phyloP scores from a whole-genome alignment of 371 early-diverging fungal genomes.

The Capillidium heterosporum region DNA sequence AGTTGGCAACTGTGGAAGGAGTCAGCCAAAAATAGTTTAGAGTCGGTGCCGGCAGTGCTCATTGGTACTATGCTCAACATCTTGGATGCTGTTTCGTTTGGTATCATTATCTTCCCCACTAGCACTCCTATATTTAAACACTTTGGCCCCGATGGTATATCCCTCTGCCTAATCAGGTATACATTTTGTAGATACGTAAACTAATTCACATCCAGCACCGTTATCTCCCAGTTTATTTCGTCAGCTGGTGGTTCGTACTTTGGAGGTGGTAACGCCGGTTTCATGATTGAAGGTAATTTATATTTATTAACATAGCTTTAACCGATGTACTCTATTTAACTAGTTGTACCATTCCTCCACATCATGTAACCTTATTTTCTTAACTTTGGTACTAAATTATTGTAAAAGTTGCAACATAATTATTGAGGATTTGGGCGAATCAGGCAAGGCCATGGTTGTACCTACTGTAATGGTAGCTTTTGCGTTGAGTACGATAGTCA shows the following conservation, averaged over 20 bases:
- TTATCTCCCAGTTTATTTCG: constrained; percentile 67
- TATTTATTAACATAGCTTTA: neutral
- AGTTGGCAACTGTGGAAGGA: neutral
- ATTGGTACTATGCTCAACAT: constrained; percentile 78
- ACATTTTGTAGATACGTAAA: constrained; percentile 4
- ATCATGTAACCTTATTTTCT: constrained; percentile 38
- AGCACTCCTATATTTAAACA: constrained; percentile 48
- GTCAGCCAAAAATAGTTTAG: neutral
- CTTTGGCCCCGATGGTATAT: constrained; percentile 79
- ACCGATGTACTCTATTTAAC: neutral
- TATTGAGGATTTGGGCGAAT: constrained; percentile 30
- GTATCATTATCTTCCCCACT: constrained; percentile 81
- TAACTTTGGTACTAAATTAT: neutral
- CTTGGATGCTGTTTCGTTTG: constrained; percentile 82
- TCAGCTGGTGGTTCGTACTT: constrained; percentile 72
- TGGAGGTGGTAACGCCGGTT: constrained; percentile 80
- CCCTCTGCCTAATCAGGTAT: constrained; percentile 80
- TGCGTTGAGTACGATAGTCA: constrained; percentile 63
- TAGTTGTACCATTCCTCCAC: constrained; percentile 75
- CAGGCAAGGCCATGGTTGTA: constrained; percentile 40
- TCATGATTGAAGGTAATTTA: constrained; percentile 78
- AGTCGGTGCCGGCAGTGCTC: constrained; percentile 73
- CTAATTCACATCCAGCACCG: constrained; percentile 26
- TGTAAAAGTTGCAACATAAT: constrained; percentile 38
- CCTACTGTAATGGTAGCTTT: constrained; percentile 84